phyloP scores from a whole-genome alignment of 345 rosid genomes.

The Lagerstroemia speciosa region DNA sequence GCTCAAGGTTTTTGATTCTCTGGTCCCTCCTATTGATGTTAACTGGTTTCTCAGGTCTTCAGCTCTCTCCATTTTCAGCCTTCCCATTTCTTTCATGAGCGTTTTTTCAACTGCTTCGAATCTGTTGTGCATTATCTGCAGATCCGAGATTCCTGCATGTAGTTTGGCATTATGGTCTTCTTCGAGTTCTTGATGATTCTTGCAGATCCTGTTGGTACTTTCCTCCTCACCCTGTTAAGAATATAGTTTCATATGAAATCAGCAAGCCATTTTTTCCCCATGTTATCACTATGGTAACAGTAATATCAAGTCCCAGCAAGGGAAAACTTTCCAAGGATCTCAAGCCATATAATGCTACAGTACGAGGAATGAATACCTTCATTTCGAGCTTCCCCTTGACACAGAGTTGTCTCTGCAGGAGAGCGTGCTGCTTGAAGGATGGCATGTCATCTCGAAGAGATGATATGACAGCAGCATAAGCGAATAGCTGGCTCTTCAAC shows the following conservation, averaged over 20 bases:
- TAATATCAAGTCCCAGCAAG: too few relatives aligned
- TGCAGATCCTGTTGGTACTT: slow-evolving; percentile 5
- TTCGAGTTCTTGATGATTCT: slow-evolving; percentile 13
- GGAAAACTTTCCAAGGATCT: neutral
- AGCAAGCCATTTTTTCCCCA: neutral
- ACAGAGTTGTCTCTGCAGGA: slow-evolving; percentile 12
- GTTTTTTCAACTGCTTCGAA: slow-evolving; percentile 49
- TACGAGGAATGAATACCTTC: neutral
- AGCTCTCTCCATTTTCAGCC: slow-evolving; percentile 25
- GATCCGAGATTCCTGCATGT: slow-evolving; percentile 33
- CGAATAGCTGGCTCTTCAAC: slow-evolving; percentile 42
- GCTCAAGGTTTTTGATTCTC: neutral
- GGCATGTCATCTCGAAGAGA: slow-evolving; percentile 43
- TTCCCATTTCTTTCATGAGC: slow-evolving; percentile 42
- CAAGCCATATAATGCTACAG: neutral
- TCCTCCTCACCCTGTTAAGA: slow-evolving; percentile 17
- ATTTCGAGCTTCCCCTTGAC: slow-evolving; percentile 2
- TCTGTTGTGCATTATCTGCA: slow-evolving; percentile 39
- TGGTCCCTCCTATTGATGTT: neutral
- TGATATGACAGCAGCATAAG: slow-evolving; percentile 49
- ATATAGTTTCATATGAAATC: neutral
- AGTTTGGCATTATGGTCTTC: slow-evolving; percentile 15
- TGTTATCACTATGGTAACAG: neutral
- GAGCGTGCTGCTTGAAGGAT: slow-evolving; percentile 45
- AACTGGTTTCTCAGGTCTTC: slow-evolving; percentile 16